Conservation (phyloP, 306 rosid genomes). For the Arachis hypogaea region DNA sequence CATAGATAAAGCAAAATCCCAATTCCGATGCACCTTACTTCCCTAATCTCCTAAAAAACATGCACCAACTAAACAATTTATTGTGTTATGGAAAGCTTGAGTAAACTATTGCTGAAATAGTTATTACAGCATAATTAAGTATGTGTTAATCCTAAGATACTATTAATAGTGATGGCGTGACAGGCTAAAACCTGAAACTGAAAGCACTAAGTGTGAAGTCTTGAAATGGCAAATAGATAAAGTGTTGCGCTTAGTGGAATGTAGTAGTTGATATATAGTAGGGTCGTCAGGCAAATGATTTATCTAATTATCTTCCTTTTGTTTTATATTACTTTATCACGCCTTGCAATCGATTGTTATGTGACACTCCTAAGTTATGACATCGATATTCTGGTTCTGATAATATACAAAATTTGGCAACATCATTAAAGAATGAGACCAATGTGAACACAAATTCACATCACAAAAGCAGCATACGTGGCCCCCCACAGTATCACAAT, state of each 20-base stretch:
- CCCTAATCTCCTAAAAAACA: too few relatives aligned
- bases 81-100: background rate
- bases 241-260: slow-evolving; percentile 36
- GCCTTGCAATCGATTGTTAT: background rate
- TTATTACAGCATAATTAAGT: background rate
- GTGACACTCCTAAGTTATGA: background rate
- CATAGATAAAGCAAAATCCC: background rate
- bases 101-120: background rate
- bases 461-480: slow-evolving; percentile 19
- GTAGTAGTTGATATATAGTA: slow-evolving; percentile 23
- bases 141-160: background rate
- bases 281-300: slow-evolving; percentile 3
- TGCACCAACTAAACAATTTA: too few relatives aligned
- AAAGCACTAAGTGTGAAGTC: background rate
- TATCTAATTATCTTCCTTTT: too few relatives aligned
- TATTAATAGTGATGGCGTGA: background rate
- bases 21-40: background rate
- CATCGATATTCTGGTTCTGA: too few relatives aligned
- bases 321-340: background rate
- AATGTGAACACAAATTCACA: background rate
- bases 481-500: slow-evolving; percentile 31
- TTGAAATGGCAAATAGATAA: background rate
- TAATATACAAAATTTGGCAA: background rate
- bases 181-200: background rate
- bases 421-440: background rate